A percentile compares a stretch with the other conserved stretches of the same genome.
Evolutionary conservation across 2,329 filamentous ascomycete species (phyloP).

Genomic region (Pestalotiopsis sp.): DNA sequence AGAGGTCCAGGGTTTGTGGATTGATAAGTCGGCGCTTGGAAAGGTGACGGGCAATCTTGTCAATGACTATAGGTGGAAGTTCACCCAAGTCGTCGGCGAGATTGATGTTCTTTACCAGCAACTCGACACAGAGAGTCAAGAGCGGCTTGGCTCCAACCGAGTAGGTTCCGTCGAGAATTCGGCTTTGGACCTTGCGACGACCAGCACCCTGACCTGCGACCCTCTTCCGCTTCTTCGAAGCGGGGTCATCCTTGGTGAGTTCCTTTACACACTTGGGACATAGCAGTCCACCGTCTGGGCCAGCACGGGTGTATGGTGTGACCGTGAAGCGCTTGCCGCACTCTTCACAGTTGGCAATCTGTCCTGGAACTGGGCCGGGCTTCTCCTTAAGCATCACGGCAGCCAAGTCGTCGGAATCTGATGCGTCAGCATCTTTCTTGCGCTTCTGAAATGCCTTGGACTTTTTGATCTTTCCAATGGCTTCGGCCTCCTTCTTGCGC

Average conservation of each 20-base stretch:
- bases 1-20: slow-evolving; percentile 56
- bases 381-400: slow-evolving; percentile 48
- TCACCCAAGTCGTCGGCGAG: slow-evolving; percentile 64
- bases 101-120: slow-evolving; percentile 62
- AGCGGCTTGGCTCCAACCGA: slow-evolving; percentile 69
- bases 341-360: slow-evolving; percentile 84
- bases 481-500: slow-evolving; percentile 55
- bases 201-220: slow-evolving; percentile 51
- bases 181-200: slow-evolving; percentile 79
- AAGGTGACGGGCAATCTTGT: slow-evolving; percentile 61
- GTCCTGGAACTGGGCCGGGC: slow-evolving; percentile 68
- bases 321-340: slow-evolving; percentile 92
- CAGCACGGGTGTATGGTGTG: slow-evolving; percentile 82
- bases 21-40: slow-evolving; percentile 61
- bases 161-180: slow-evolving; percentile 76
- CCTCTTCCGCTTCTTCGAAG: slow-evolving; percentile 57
- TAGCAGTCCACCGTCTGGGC: slow-evolving; percentile 81
- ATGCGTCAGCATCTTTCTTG: slow-evolving; percentile 40
- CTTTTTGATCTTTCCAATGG: slow-evolving; percentile 64
- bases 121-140: slow-evolving; percentile 64
- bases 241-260: slow-evolving; percentile 66
- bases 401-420: slow-evolving; percentile 51
- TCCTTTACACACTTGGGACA: slow-evolving; percentile 82
- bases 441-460: slow-evolving; percentile 59
- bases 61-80: slow-evolving; percentile 54